A percentile compares a stretch with the other conserved stretches of the same genome.
phyloP scores from a whole-genome alignment of 2,329 filamentous ascomycete genomes.

The Catunica adiposa region DNA sequence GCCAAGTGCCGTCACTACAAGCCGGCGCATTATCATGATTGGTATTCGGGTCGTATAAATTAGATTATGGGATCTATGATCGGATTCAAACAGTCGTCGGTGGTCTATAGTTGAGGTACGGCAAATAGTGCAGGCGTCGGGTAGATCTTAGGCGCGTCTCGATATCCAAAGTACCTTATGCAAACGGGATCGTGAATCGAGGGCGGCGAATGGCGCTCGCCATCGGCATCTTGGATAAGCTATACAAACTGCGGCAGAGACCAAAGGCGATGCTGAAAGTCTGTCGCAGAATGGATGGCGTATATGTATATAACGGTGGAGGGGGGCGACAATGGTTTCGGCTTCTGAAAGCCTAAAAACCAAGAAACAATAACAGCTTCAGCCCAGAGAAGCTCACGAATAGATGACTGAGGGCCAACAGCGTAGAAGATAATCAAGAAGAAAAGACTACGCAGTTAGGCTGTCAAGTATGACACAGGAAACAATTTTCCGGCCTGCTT shows the following conservation, averaged over 20 bases:
- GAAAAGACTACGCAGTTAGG: neutral
- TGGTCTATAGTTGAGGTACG: neutral
- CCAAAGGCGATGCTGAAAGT: too few relatives aligned
- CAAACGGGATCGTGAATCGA: conserved; percentile 11
- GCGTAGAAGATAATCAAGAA: neutral
- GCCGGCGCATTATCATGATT: conserved; percentile 18
- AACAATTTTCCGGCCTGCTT: neutral
- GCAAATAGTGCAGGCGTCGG: neutral
- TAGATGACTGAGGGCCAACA: too few relatives aligned
- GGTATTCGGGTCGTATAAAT: neutral
- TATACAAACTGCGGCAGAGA: neutral
- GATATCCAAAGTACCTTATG: conserved; percentile 7
- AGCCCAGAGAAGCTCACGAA: too few relatives aligned
- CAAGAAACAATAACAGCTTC: too few relatives aligned
- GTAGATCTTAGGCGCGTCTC: neutral
- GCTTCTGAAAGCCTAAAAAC: too few relatives aligned
- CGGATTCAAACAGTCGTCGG: too few relatives aligned
- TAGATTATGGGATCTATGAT: neutral
- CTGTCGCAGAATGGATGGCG: too few relatives aligned
- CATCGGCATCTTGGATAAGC: conserved; percentile 12
- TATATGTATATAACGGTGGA: too few relatives aligned
- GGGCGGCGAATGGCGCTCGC: conserved; percentile 13
- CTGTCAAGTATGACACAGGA: neutral
- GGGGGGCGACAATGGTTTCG: too few relatives aligned
- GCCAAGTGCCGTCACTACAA: conserved; percentile 16